Evolutionary conservation across 202 grass and related monocot species (phyloP), one percentile per base, ranked within the genome.

Genomic region (Carex arenaria): DNA sequence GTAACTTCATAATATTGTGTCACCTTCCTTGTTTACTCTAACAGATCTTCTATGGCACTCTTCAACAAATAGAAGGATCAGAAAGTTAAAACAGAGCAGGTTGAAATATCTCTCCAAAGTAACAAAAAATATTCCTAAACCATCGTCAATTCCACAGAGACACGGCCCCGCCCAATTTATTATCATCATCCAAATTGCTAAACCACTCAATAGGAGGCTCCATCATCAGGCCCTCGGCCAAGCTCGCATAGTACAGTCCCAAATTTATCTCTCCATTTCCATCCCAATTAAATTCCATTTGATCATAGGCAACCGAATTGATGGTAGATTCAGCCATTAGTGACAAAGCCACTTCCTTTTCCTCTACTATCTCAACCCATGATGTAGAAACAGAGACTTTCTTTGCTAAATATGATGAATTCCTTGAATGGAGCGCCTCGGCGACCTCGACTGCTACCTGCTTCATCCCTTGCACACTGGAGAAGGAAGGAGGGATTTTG

Each of bases 191-290:
- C 72, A 87, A 80, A 61, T 52, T 60, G 31, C 7, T 77, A 4
- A 70, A 82, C 63, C 22, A 56, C 42, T 70, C 42, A 34, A 13
- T 1, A 19, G 67, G 91, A 45, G 87, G 85, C 4, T 89, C 85
- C 59, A 85, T 26, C 72, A 91, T 85, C 67, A 88, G 28, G 20
- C 84, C 89, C 67, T 90, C 85, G 5, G 85, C 84, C 67, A 92
- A n/a, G 84, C 40, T 84, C 63, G 47, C 74, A 13, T 93, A 93
- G 72, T 88, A 88, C 45, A 84, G 67, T 15, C 31, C 83, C 26
- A 49, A 36, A 62, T 88, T 67, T 84, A 88, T 90, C 20, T 82
- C 90, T 30, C 42, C 80, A 34, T 81, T 76, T 67, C 31, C 43
- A 75, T 82, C 62, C 23, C 6, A 79, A 72, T 82, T 81, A 1